Conservation (phyloP, 441 rosid species). For the Oxalis stricta region DNA sequence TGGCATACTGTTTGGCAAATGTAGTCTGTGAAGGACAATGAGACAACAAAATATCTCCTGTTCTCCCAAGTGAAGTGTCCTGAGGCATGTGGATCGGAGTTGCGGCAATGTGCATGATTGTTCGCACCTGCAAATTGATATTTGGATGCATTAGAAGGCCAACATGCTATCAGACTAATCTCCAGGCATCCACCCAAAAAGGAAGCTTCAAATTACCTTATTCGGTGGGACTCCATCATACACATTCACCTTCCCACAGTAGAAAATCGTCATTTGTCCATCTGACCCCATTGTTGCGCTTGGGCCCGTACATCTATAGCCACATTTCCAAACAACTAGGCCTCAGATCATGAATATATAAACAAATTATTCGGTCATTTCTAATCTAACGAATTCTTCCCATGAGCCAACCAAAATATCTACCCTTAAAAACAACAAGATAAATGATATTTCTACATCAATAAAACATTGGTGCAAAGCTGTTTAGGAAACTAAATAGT, state of each 20-base stretch:
- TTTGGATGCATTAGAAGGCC: constrained; percentile 27
- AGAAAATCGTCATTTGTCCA: constrained; percentile 91
- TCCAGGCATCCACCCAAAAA: constrained; percentile 23
- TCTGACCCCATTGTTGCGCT: constrained; percentile 22
- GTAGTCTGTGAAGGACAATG: constrained; percentile 26
- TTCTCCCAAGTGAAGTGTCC: constrained; percentile 26
- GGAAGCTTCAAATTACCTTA: constrained; percentile 49
- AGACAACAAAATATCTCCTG: constrained; percentile 20
- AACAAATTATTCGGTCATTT: too few species aligned
- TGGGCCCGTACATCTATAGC: constrained; percentile 36
- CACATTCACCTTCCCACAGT: constrained; percentile 84
- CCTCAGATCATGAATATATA: constrained; percentile 10
- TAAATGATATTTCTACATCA: too few species aligned
- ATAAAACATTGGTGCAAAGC: too few species aligned
- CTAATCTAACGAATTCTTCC: too few species aligned
- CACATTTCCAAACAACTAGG: constrained; percentile 11
- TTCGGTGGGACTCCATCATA: constrained; percentile 71
- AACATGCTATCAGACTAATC: constrained; percentile 16
- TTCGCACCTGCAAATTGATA: constrained; percentile 68
- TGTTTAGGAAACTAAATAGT: too few species aligned
- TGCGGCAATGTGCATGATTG: constrained; percentile 81
- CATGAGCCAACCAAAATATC: too few species aligned
- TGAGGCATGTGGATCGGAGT: constrained; percentile 40
- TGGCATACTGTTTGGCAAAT: constrained; percentile 16
- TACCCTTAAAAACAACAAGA: too few species aligned